Conservation (phyloP, 2,329 filamentous ascomycete species). For the Lecanicillium sp. region DNA sequence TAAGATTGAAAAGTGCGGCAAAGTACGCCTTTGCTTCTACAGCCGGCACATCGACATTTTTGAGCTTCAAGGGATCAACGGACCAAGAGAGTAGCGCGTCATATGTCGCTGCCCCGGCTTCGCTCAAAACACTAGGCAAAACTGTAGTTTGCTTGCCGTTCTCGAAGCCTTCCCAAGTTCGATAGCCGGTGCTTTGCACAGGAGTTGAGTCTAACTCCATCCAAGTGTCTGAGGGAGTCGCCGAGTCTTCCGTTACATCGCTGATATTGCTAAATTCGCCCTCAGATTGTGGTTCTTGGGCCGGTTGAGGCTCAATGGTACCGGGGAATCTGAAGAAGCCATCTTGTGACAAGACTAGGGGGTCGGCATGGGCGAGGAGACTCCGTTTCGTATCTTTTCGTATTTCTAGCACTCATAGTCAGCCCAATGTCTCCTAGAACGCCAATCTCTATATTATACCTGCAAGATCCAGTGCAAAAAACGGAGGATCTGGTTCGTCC, state of each 20-base stretch:
- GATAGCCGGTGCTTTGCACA: slow-evolving; percentile 34
- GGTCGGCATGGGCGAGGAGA: no score
- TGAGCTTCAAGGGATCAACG: slow-evolving; percentile 30
- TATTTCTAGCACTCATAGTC: no score
- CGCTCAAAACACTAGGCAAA: slow-evolving; percentile 53
- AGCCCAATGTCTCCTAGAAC: not conserved
- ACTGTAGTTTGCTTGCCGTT: slow-evolving; percentile 22
- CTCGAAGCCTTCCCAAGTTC: slow-evolving; percentile 65
- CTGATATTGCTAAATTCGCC: slow-evolving; percentile 7
- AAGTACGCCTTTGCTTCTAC: slow-evolving; percentile 42
- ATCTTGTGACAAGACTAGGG: slow-evolving; percentile 10
- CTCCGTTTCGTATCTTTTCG: no score
- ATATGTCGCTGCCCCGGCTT: slow-evolving; percentile 57
- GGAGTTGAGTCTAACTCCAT: slow-evolving; percentile 25
- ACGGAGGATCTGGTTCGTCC: slow-evolving; percentile 17
- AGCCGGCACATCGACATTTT: slow-evolving; percentile 29
- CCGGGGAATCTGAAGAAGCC: slow-evolving; percentile 35
- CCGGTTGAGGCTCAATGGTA: not conserved
- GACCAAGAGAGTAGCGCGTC: slow-evolving; percentile 49
- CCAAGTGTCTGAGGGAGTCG: slow-evolving; percentile 36
- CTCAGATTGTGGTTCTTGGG: slow-evolving; percentile 5
- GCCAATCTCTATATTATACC: slow-evolving; percentile 14
- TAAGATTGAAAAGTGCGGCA: slow-evolving; percentile 54
- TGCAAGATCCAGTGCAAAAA: slow-evolving; percentile 35
- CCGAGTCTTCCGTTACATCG: slow-evolving; percentile 13